A percentile compares a stretch with the other conserved stretches of the same genome.
phyloP scores from a whole-genome alignment of 1,284 basidiomycete species.

The Rhodofomes roseus region DNA sequence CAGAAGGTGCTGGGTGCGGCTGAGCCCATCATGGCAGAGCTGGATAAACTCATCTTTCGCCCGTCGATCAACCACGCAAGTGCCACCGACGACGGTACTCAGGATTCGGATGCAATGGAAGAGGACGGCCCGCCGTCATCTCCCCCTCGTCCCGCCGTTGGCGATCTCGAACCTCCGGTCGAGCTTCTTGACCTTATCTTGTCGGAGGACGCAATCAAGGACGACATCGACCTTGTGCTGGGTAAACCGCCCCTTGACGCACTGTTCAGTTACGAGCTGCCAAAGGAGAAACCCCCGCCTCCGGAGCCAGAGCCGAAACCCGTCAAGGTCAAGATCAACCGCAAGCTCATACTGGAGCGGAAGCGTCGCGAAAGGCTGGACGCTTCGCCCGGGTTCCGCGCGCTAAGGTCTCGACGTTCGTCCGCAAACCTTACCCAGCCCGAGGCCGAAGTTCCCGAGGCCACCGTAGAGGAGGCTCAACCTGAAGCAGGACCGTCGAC shows the following conservation, averaged over 20 bases:
- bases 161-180: slow-evolving; percentile 71
- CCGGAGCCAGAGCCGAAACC: slow-evolving; percentile 36
- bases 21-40: slow-evolving; percentile 55
- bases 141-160: slow-evolving; percentile 31
- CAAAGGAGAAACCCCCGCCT: slow-evolving; percentile 53
- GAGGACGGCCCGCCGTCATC: background rate
- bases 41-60: slow-evolving; percentile 33
- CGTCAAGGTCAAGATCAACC: slow-evolving; percentile 32
- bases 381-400: slow-evolving; percentile 39
- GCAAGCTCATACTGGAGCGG: slow-evolving; percentile 33
- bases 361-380: slow-evolving; percentile 22
- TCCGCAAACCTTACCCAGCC: background rate
- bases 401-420: slow-evolving; percentile 43
- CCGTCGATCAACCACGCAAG: background rate
- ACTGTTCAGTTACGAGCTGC: slow-evolving; percentile 66
- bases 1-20: slow-evolving; percentile 61
- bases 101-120: background rate
- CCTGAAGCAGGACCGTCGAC: slow-evolving; percentile 29
- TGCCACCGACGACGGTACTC: background rate
- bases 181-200: slow-evolving; percentile 51
- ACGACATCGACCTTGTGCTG: slow-evolving; percentile 49
- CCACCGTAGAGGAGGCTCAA: slow-evolving; percentile 24
- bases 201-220: slow-evolving; percentile 46
- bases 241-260: slow-evolving; percentile 59
- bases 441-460: background rate